A percentile compares a stretch with the other conserved stretches of the same genome.
phyloP scores from a whole-genome alignment of 2,329 filamentous ascomycete genomes.

The Beauveria rudraprayagi region DNA sequence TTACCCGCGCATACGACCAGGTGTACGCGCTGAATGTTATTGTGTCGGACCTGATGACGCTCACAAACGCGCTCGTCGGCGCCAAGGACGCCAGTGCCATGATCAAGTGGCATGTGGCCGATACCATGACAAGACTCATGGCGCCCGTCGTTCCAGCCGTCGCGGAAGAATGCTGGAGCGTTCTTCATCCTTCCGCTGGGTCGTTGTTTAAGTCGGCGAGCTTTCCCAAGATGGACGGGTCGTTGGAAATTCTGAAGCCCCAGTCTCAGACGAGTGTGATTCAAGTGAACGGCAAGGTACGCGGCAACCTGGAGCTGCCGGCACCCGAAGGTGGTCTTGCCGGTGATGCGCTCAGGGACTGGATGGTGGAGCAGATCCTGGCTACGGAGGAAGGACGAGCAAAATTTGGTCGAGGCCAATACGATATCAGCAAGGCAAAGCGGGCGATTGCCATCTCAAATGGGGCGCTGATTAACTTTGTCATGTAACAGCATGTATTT shows the following conservation, averaged over 20 bases:
- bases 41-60: constrained; percentile 72
- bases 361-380: constrained; percentile 54
- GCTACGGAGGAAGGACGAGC: constrained; percentile 51
- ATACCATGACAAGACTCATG: constrained; percentile 59
- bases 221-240: constrained; percentile 53
- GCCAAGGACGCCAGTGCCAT: constrained; percentile 29
- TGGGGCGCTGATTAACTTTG: constrained; percentile 68
- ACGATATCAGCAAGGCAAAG: constrained; percentile 44
- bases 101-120: constrained; percentile 42
- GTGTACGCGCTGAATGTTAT: constrained; percentile 76
- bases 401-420: constrained; percentile 41
- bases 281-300: constrained; percentile 73
- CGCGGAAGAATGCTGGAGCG: constrained; percentile 71
- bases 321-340: constrained; percentile 35
- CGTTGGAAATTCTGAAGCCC: constrained; percentile 40
- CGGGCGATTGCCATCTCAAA: constrained; percentile 58
- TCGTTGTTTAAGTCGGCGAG: constrained; percentile 38
- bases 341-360: constrained; percentile 43
- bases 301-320: constrained; percentile 58
- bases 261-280: constrained; percentile 54
- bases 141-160: constrained; percentile 75
- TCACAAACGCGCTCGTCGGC: constrained; percentile 61
- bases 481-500: constrained; percentile 33
- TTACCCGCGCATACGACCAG: constrained; percentile 60
- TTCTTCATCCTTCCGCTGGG: constrained; percentile 34